A percentile compares a stretch with the other conserved stretches of the same genome.
phyloP scores from a whole-genome alignment of 176 grass and related monocot genomes.

The Luzula sylvatica region DNA sequence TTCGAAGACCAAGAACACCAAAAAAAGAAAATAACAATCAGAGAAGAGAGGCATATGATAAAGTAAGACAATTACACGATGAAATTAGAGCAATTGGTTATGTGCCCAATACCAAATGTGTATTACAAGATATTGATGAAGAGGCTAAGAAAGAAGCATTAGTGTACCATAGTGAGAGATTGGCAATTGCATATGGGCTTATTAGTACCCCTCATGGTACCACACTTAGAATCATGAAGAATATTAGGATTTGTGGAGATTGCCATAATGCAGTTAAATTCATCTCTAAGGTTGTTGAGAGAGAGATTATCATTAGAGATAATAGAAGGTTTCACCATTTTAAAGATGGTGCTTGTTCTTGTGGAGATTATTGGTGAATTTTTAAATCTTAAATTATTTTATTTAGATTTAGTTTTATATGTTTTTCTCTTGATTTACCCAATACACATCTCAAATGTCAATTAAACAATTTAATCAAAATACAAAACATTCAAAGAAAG shows the following conservation, averaged over 20 bases:
- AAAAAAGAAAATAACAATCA: constrained; percentile 19
- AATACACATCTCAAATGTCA: background rate
- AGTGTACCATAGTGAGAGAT: constrained; percentile 90
- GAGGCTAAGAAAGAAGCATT: constrained; percentile 63
- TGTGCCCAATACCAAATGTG: constrained; percentile 62
- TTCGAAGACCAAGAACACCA: background rate
- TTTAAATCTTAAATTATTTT: background rate
- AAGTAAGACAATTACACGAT: constrained; percentile 53
- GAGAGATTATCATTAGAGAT: constrained; percentile 83
- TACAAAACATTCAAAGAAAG: constrained; percentile 40
- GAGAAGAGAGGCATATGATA: constrained; percentile 58
- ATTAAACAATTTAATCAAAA: constrained; percentile 27
- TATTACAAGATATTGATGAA: constrained; percentile 75
- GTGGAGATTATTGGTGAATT: constrained; percentile 80
- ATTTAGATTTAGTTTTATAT: no score
- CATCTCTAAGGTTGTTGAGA: constrained; percentile 58
- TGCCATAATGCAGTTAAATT: constrained; percentile 86
- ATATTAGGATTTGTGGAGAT: constrained; percentile 83
- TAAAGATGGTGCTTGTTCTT: constrained; percentile 68
- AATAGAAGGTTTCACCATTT: constrained; percentile 93
- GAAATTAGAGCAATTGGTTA: constrained; percentile 62
- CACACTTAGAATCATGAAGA: constrained; percentile 79
- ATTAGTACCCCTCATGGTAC: constrained; percentile 58
- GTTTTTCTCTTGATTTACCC: no score
- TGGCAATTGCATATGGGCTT: constrained; percentile 75